phyloP scores from a whole-genome alignment of 305 asterid species.

The Fraxinus albicans region DNA sequence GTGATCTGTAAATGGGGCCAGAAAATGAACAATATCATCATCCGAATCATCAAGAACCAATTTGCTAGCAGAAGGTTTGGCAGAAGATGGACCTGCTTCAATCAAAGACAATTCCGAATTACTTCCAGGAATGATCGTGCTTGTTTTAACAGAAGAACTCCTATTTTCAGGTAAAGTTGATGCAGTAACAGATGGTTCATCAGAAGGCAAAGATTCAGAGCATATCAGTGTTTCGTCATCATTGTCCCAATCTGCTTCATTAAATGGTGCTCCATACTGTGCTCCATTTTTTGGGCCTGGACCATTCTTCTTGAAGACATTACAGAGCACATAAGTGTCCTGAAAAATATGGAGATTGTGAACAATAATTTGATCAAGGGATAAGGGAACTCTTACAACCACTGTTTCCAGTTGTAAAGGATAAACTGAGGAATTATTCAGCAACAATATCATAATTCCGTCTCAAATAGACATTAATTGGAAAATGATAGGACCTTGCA shows the following conservation, averaged over 20 bases:
- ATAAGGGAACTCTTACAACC: background rate
- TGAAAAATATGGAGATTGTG: constrained; percentile 29
- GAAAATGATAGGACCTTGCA: background rate
- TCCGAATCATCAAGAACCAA: constrained; percentile 21
- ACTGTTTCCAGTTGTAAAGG: background rate
- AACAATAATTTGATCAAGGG: constrained; percentile 4
- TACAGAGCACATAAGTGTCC: constrained; percentile 77
- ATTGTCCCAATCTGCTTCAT: constrained; percentile 80
- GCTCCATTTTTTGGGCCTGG: constrained; percentile 88
- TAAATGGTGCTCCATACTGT: constrained; percentile 89
- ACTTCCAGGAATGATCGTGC: constrained; percentile 21
- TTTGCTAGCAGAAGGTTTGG: constrained; percentile 29
- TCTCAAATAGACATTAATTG: background rate
- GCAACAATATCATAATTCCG: background rate
- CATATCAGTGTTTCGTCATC: constrained; percentile 27
- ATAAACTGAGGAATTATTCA: background rate
- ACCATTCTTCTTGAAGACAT: constrained; percentile 76
- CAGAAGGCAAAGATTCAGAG: constrained; percentile 24
- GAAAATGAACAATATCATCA: constrained; percentile 40
- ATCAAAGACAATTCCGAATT: constrained; percentile 22
- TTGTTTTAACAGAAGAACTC: constrained; percentile 14
- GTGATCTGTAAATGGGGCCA: constrained; percentile 44
- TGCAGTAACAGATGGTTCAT: constrained; percentile 11
- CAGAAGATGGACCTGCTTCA: constrained; percentile 30
- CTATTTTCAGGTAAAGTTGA: constrained; percentile 15